These are phyloP conservation scores for Yamadazyma pseudoaaseri DNA, from an alignment of 1,139 yeast species.

Conservation along the genomic window DNA sequence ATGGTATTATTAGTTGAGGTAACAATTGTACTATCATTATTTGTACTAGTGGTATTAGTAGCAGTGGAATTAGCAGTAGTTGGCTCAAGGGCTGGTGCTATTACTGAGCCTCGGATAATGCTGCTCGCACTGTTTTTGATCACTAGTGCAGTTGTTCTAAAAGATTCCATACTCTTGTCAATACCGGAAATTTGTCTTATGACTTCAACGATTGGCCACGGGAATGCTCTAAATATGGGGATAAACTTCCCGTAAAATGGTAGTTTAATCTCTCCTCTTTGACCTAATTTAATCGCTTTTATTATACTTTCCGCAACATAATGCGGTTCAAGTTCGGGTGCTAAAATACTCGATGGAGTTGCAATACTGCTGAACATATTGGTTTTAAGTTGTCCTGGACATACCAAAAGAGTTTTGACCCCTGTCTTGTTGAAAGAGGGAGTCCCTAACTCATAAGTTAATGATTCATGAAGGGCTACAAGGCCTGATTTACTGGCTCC, in stretches of 20 bases:
- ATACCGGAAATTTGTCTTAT: slow-evolving; percentile 60
- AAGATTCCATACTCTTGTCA: slow-evolving; percentile 53
- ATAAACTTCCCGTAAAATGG: slow-evolving; percentile 76
- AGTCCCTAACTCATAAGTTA: slow-evolving; percentile 67
- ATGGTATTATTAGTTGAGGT: too few species aligned
- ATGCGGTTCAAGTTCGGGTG: slow-evolving; percentile 75
- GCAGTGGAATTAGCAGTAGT: too few species aligned
- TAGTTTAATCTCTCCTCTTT: slow-evolving; percentile 63
- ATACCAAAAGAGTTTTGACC: slow-evolving; percentile 69
- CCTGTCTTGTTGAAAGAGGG: slow-evolving; percentile 49
- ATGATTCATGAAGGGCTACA: slow-evolving; percentile 78
- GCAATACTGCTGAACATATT: slow-evolving; percentile 65
- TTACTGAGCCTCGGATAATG: not conserved
- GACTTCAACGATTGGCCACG: slow-evolving; percentile 66
- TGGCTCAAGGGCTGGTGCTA: too few species aligned
- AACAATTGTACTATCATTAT: too few species aligned
- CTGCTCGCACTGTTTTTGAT: slow-evolving; percentile 6
- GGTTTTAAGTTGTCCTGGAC: slow-evolving; percentile 86
- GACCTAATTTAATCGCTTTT: slow-evolving; percentile 57
- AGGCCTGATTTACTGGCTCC: slow-evolving; percentile 91
- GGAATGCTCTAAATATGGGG: slow-evolving; percentile 69
- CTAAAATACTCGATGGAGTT: slow-evolving; percentile 72
- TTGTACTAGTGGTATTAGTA: too few species aligned
- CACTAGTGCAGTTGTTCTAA: slow-evolving; percentile 20
- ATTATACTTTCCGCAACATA: slow-evolving; percentile 61